Percentiles rank a stretch among this genome's conserved stretches.
Conservation (phyloP, 2,329 filamentous ascomycete genomes). For the Esteya vermicola region DNA sequence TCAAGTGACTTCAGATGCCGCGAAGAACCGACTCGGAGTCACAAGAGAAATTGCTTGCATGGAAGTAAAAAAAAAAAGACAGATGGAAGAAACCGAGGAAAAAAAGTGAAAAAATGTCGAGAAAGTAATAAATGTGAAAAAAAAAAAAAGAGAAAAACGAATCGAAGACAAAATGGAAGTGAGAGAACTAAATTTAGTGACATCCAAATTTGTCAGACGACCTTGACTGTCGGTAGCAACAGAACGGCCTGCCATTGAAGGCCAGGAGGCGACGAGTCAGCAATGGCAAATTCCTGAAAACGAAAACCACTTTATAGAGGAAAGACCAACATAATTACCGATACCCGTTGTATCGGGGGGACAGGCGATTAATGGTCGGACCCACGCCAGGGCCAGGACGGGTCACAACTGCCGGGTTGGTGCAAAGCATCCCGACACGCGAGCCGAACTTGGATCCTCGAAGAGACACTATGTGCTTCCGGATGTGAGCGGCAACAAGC, state of each 20-base stretch:
- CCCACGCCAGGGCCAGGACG: constrained; percentile 76
- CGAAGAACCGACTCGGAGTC: constrained; percentile 13
- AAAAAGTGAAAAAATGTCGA: neutral
- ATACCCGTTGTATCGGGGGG: constrained; percentile 45
- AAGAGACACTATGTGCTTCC: constrained; percentile 98
- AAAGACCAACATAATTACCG: constrained; percentile 18
- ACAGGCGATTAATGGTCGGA: constrained; percentile 46
- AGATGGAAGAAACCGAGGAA: neutral
- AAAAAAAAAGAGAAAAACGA: too few species aligned
- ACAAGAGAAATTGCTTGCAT: constrained; percentile 11
- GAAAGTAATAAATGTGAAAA: neutral
- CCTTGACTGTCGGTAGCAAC: too few species aligned
- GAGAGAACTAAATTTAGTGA: too few species aligned
- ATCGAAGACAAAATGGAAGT: too few species aligned
- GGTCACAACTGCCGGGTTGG: constrained; percentile 80
- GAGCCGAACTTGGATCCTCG: constrained; percentile 97
- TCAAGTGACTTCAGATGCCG: too few species aligned
- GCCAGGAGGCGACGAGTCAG: too few species aligned
- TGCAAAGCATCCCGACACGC: constrained; percentile 96
- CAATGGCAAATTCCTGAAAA: too few species aligned
- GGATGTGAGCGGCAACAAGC: constrained; percentile 82
- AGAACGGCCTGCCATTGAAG: too few species aligned
- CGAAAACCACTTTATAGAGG: too few species aligned
- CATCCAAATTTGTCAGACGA: too few species aligned
- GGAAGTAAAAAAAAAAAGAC: constrained; percentile 2